Evolutionary conservation across 768 basidiomycete species (phyloP).

Genomic region (Kwoniella shandongensis): DNA sequence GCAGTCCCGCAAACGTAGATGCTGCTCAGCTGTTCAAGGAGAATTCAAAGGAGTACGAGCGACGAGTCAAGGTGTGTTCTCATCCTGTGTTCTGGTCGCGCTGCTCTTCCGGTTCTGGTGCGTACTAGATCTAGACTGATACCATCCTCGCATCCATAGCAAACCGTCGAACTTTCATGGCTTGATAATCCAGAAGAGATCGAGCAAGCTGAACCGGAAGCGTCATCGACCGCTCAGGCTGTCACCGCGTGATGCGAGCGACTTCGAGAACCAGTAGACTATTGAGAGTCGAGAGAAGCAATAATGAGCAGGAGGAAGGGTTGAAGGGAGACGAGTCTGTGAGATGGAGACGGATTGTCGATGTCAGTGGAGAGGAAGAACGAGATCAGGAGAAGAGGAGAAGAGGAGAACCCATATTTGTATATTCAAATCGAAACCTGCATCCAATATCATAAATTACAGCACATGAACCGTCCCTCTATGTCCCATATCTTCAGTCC

Average conservation of each 20-base stretch:
- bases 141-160: neutral
- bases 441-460: too few relatives aligned
- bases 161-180: conserved; percentile 92
- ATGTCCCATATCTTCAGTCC: too few relatives aligned
- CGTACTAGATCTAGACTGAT: neutral
- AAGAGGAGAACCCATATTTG: too few relatives aligned
- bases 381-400: too few relatives aligned
- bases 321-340: too few relatives aligned
- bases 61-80: conserved; percentile 68
- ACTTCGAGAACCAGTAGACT: too few relatives aligned
- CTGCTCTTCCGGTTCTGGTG: neutral
- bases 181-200: conserved; percentile 59
- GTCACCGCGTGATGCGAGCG: conserved; percentile 7
- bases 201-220: conserved; percentile 22
- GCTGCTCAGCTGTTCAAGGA: conserved; percentile 95
- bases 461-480: too few relatives aligned
- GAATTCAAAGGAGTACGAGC: conserved; percentile 97
- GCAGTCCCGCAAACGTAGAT: conserved; percentile 94
- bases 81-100: neutral
- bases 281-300: too few relatives aligned
- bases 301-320: too few relatives aligned
- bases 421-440: too few relatives aligned
- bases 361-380: too few relatives aligned
- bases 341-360: too few relatives aligned
- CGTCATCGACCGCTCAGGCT: conserved; percentile 7